phyloP scores from a whole-genome alignment of 257 asterid genomes.

The Cruciata laevipes region DNA sequence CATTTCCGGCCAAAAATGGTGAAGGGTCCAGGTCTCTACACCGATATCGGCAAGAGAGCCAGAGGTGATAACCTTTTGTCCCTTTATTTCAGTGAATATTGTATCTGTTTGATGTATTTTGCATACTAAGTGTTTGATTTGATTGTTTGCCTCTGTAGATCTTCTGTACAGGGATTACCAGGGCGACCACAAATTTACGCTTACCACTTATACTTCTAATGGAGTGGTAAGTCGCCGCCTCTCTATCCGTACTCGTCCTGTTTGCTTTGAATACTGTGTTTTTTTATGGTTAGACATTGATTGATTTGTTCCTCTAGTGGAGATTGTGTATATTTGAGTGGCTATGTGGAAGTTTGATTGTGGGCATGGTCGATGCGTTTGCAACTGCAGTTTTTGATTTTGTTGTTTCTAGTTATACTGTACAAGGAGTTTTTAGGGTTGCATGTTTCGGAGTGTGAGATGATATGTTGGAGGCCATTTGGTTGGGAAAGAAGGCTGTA shows the following conservation, averaged over 20 bases:
- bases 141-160: conserved; percentile 25
- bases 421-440: background rate
- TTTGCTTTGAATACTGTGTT: background rate
- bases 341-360: background rate
- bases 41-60: conserved; percentile 38
- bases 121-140: background rate
- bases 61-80: conserved; percentile 20
- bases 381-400: background rate
- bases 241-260: background rate
- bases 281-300: background rate
- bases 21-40: conserved; percentile 39
- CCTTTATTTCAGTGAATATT: background rate
- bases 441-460: background rate
- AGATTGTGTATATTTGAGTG: background rate
- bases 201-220: conserved; percentile 36
- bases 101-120: background rate
- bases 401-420: background rate
- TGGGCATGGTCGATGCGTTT: background rate
- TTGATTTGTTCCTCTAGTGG: background rate
- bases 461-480: background rate
- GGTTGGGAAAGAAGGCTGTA: background rate
- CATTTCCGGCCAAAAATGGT: conserved; percentile 20
- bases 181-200: conserved; percentile 44
- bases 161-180: conserved; percentile 45
- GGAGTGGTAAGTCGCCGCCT: conserved; percentile 31